Evolutionary conservation across 1,139 yeast genomes (phyloP).

Genomic region (Geotrichum klebahnii): DNA sequence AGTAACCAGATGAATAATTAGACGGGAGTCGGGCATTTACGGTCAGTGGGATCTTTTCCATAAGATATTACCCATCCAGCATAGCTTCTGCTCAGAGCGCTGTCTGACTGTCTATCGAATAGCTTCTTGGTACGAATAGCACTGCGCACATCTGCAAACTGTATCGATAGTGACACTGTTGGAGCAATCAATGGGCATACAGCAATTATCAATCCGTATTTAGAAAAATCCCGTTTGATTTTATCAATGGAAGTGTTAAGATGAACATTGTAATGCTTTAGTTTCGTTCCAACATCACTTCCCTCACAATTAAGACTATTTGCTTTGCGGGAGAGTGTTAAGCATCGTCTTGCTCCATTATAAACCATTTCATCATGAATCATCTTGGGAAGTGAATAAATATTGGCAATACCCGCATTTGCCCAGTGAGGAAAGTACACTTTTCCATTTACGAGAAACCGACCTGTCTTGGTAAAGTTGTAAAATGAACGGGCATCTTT

Average conservation of each 20-base stretch:
- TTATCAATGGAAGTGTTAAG: slow-evolving; percentile 41
- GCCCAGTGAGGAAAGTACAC: slow-evolving; percentile 44
- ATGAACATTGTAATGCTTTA: slow-evolving; percentile 31
- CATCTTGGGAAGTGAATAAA: slow-evolving; percentile 32
- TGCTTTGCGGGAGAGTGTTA: slow-evolving; percentile 36
- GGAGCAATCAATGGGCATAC: slow-evolving; percentile 64
- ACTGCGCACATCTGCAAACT: slow-evolving; percentile 56
- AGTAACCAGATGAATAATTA: background rate
- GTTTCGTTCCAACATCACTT: slow-evolving; percentile 17
- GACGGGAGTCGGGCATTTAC: slow-evolving; percentile 41
- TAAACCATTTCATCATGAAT: slow-evolving; percentile 38
- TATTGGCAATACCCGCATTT: slow-evolving; percentile 24
- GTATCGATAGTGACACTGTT: slow-evolving; percentile 58
- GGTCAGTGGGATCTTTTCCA: slow-evolving; percentile 65
- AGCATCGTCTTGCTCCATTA: slow-evolving; percentile 42
- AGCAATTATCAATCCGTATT: slow-evolving; percentile 61
- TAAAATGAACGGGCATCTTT: slow-evolving; percentile 56
- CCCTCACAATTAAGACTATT: slow-evolving; percentile 12
- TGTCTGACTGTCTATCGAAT: slow-evolving; percentile 39
- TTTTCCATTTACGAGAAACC: slow-evolving; percentile 60
- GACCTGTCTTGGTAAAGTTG: slow-evolving; percentile 52
- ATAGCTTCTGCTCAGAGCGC: slow-evolving; percentile 43
- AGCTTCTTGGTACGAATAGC: slow-evolving; percentile 62
- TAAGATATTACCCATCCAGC: slow-evolving; percentile 61
- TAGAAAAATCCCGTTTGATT: slow-evolving; percentile 50